A percentile compares a stretch with the other conserved stretches of the same genome.
These are phyloP conservation scores for Tarenaya hassleriana DNA, from an alignment of 345 rosid genomes.

Conservation along the genomic window DNA sequence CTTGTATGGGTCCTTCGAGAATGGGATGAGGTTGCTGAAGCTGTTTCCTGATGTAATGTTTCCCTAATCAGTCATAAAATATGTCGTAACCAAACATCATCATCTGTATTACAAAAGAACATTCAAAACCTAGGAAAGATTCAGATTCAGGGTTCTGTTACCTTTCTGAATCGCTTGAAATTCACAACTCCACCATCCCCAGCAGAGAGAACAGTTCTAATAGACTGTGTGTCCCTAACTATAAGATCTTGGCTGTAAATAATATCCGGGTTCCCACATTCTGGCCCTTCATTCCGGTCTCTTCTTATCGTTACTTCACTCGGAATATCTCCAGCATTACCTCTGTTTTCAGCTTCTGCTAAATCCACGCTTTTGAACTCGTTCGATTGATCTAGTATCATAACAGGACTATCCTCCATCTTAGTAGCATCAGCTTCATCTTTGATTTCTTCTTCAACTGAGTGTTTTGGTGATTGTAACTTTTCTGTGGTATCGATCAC, in stretches of 20 bases:
- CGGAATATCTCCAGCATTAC: slow-evolving; percentile 23
- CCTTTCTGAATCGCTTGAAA: slow-evolving; percentile 91
- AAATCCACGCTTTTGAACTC: slow-evolving; percentile 45
- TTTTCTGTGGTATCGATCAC: slow-evolving; percentile 24
- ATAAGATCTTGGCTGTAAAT: slow-evolving; percentile 61
- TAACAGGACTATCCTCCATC: slow-evolving; percentile 25
- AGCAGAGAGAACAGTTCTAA: slow-evolving; percentile 25
- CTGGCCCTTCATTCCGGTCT: slow-evolving; percentile 42
- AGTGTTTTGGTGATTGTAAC: slow-evolving; percentile 33
- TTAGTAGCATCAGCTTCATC: slow-evolving; percentile 21
- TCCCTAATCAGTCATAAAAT: slow-evolving; percentile 33
- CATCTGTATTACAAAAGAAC: background rate
- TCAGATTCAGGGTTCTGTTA: slow-evolving; percentile 24
- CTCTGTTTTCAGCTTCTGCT: slow-evolving; percentile 18
- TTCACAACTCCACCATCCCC: slow-evolving; percentile 35
- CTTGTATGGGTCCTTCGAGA: slow-evolving; percentile 79
- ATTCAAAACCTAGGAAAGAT: slow-evolving; percentile 7
- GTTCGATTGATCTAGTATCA: slow-evolving; percentile 23
- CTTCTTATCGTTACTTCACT: slow-evolving; percentile 28
- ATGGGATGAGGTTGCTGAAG: slow-evolving; percentile 78
- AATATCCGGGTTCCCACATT: slow-evolving; percentile 55
- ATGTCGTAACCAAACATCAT: no score
- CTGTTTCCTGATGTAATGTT: slow-evolving; percentile 72
- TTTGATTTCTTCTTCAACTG: no score
- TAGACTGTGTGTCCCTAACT: slow-evolving; percentile 35